Base-by-base conservation (phyloP, 352 stramenopile genomes). In the Sclerospora graminicola region DNA sequence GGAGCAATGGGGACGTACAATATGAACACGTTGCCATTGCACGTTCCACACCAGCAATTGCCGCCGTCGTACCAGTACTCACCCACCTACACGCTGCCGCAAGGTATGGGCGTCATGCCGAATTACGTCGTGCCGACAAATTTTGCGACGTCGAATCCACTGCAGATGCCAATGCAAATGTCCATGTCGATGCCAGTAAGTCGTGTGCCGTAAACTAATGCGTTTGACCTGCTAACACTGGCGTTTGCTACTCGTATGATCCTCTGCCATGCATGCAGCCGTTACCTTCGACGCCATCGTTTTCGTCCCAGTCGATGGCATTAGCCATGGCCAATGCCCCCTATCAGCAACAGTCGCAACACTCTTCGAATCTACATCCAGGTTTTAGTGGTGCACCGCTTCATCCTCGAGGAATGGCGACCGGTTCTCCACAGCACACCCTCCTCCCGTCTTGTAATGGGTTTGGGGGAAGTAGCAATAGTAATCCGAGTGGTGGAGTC, bases 41-140 rank as follows among this genome's bases (percentile, higher is more conserved):
- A 46, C 18, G 40, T 51, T 15, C 56, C 54, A 24, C 43, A 51
- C 27, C 53, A 60, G n/a, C 49, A 59, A 57, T 8, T 50, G 5
- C 41, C 45, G 9, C 19, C 26, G 24, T 45, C 44, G 18, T 80
- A 78, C 14, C 57, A 65, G 15, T 63, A 65, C 2, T 48, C 63
- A 6, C 51, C 54, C 7, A 48, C 56, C n/a, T 87, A 69, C 20
- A 36, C 60, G 14, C 61, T 87, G 52, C 63, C 66, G 24, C 51
- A 55, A 34, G 73, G 58, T 21, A 60, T 77, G 41, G 48, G 41
- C 2, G 45, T 80, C 15, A 50, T 71, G 15, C 60, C 58, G 9
- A 79, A 69, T 41, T 88, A 88, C 30, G 70, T 60, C 11, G 45
- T 81, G 14, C 53, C 75, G 0, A 61, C 50, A 6, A 68, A 56